These are phyloP conservation scores for Candida suzukii DNA, from an alignment of 805 yeast species.

Conservation along the genomic window DNA sequence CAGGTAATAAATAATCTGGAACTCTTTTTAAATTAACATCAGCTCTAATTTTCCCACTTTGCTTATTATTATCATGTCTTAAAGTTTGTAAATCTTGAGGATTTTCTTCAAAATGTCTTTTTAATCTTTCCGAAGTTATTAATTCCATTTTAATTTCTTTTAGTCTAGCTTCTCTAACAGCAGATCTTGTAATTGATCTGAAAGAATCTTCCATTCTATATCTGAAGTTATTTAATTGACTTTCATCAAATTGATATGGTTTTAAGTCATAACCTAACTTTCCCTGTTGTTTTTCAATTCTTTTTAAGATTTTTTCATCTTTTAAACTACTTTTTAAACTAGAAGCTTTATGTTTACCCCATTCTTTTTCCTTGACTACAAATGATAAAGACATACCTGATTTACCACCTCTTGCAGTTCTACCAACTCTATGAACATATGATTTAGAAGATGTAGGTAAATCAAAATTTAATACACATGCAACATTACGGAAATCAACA, in stretches of 20 bases:
- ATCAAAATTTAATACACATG: slow-evolving; percentile 94
- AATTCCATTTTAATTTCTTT: slow-evolving; percentile 84
- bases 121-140: slow-evolving; percentile 80
- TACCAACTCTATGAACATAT: slow-evolving; percentile 89
- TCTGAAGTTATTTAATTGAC: slow-evolving; percentile 91
- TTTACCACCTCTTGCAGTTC: slow-evolving; percentile 97
- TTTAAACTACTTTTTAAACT: slow-evolving; percentile 59
- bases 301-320: slow-evolving; percentile 79
- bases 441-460: slow-evolving; percentile 84
- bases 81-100: slow-evolving; percentile 87
- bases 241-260: slow-evolving; percentile 87
- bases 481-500: slow-evolving; percentile 91
- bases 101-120: slow-evolving; percentile 93
- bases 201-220: slow-evolving; percentile 97
- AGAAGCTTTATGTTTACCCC: slow-evolving; percentile 86
- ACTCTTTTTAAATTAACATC: slow-evolving; percentile 86
- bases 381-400: slow-evolving; percentile 92
- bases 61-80: slow-evolving; percentile 73
- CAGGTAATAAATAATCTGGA: slow-evolving; percentile 87
- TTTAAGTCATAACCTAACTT: slow-evolving; percentile 66
- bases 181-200: slow-evolving; percentile 84
- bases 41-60: slow-evolving; percentile 71
- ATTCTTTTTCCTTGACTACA: slow-evolving; percentile 74
- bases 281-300: slow-evolving; percentile 71
- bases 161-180: slow-evolving; percentile 88